These are phyloP conservation scores for Puccinia hordei DNA, from an alignment of 1,284 basidiomycete species.

Conservation along the genomic window DNA sequence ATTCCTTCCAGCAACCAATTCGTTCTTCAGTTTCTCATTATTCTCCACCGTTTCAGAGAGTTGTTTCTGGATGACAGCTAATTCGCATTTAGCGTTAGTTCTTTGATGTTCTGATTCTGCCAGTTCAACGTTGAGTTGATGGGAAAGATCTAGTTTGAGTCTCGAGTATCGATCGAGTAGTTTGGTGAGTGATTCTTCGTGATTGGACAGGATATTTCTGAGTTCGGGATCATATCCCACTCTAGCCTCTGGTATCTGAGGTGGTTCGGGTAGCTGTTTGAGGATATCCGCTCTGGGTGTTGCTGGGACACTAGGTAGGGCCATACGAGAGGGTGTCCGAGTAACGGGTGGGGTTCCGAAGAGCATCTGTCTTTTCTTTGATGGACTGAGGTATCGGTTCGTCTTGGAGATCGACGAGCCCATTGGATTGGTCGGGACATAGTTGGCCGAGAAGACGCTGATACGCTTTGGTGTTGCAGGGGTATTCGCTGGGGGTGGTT, in stretches of 20 bases:
- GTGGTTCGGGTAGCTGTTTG: not conserved
- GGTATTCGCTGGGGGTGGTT: not conserved
- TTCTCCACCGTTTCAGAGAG: constrained; percentile 8
- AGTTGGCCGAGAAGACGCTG: constrained; percentile 23
- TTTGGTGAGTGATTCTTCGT: constrained; percentile 21
- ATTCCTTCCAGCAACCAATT: constrained; percentile 1
- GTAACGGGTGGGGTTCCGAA: constrained; percentile 33
- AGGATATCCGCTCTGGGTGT: constrained; percentile 7
- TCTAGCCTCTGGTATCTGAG: constrained; percentile 1
- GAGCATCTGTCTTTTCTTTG: constrained; percentile 23
- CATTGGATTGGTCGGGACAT: not conserved
- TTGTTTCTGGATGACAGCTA: constrained; percentile 17
- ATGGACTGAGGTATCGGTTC: constrained; percentile 26
- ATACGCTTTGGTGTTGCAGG: constrained; percentile 18
- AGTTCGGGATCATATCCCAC: constrained; percentile 34
- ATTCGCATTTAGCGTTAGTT: constrained; percentile 26
- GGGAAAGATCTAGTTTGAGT: constrained; percentile 12
- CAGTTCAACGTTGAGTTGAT: constrained; percentile 22
- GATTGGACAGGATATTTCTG: constrained; percentile 1
- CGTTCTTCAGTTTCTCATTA: constrained; percentile 12
- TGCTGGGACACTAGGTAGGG: not conserved
- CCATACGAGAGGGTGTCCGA: constrained; percentile 6
- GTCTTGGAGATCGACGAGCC: not conserved
- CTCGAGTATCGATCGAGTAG: constrained; percentile 19
- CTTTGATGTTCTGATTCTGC: constrained; percentile 24